phyloP scores from a whole-genome alignment of 108 stramenopile species.

The Chaetoceros tenuissimus region DNA sequence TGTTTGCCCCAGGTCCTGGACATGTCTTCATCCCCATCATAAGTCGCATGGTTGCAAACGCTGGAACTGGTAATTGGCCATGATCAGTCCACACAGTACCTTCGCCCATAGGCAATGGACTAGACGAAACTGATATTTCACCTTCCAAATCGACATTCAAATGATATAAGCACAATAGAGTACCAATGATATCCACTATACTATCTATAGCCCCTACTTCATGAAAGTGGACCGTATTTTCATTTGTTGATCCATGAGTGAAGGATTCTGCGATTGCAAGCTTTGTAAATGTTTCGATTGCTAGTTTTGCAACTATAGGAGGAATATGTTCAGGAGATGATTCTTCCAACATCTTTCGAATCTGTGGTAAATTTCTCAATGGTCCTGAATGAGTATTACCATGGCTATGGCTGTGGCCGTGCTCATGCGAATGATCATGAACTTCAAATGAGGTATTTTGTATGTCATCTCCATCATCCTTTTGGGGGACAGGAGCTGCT shows the following conservation, averaged over 20 bases:
- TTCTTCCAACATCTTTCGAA: slow-evolving; percentile 55
- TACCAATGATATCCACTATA: slow-evolving; percentile 89
- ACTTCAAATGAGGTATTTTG: slow-evolving; percentile 5
- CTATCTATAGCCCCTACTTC: slow-evolving; percentile 91
- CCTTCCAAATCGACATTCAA: slow-evolving; percentile 59
- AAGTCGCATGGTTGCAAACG: slow-evolving; percentile 81
- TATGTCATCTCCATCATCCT: slow-evolving; percentile 7
- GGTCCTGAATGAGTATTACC: slow-evolving; percentile 27
- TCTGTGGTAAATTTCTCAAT: slow-evolving; percentile 72
- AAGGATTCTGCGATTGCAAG: slow-evolving; percentile 82
- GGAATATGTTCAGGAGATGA: slow-evolving; percentile 52
- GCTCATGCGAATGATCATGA: slow-evolving; percentile 17
- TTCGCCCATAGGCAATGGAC: slow-evolving; percentile 77
- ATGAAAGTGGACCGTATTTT: slow-evolving; percentile 87
- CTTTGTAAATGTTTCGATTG: slow-evolving; percentile 68
- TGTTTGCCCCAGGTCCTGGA: slow-evolving; percentile 58
- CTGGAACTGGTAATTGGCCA: slow-evolving; percentile 89
- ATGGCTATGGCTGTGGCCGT: slow-evolving; percentile 20
- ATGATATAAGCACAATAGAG: slow-evolving; percentile 66
- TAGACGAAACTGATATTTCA: slow-evolving; percentile 61
- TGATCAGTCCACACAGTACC: slow-evolving; percentile 90
- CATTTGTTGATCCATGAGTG: slow-evolving; percentile 65
- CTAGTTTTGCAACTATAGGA: slow-evolving; percentile 43
- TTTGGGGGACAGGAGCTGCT: slow-evolving; percentile 58
- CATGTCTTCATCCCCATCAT: slow-evolving; percentile 81